Evolutionary conservation across 305 asterid genomes (phyloP), one percentile per base, ranked within the genome.

Genomic region (Fraxinus paxiana): DNA sequence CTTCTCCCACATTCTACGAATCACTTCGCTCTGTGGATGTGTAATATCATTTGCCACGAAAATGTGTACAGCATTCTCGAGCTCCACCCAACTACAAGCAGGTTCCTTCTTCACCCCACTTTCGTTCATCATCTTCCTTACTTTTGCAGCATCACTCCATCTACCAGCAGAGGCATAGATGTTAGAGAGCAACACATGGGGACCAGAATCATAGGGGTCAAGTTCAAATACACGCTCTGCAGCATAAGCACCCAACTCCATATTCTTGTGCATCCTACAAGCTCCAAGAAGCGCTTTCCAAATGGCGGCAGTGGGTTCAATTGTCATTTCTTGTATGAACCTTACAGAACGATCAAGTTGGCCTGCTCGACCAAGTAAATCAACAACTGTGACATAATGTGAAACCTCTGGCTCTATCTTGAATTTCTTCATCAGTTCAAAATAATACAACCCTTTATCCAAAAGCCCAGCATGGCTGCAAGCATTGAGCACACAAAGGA

Each of bases 271-370:
- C 93, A 89, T 91, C 82, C 96, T 87, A 83, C 97, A 92, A 78
- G 99, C 97, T 77, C 98, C 97, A 56, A 95, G 96, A 87, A 95
- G 79, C 26, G 97, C 95, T 86, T 91, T 92, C 99, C 99, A 94
- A 73, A 90, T 70, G 5, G 88, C 91, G 20, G 97, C 95, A 6
- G 89, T 89, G 51, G 97, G 97, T 79, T 79, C 46, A 67, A 90
- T 91, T 2, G 85, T 87, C 95, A 95, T 94, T 54, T 86, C 92
- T 31, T 77, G 79, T 5, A 91, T 91, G 86, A 92, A 92, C 51
- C 67, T 86, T 82, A 80, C 81, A 26, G 98, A 98, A 31, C 83
- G 88, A 65, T 87, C 89, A 34, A 92, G 91, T 59, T 89, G 88
- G 12, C 97, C 98, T 28, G 92, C 94, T 71, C 97, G 91, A 73